These are phyloP conservation scores for Maudiozyma barnettii DNA, from an alignment of 805 yeast species.

Conservation along the genomic window DNA sequence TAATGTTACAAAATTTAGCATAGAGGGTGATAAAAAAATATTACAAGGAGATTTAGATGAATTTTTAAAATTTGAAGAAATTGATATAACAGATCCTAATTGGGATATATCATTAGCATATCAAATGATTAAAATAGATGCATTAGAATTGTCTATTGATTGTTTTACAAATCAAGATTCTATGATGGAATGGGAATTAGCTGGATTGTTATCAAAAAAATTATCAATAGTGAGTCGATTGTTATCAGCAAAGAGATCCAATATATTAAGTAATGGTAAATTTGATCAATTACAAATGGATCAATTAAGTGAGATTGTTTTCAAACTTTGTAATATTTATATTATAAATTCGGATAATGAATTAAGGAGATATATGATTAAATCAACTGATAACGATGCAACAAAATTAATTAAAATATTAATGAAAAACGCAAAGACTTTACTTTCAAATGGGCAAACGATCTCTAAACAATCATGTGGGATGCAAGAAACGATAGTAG, in stretches of 20 bases:
- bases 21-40: conserved; percentile 10
- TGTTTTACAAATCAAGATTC: conserved; percentile 5
- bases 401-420: conserved; percentile 10
- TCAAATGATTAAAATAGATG: conserved; percentile 13
- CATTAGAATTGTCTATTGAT: conserved; percentile 11
- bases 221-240: conserved; percentile 10
- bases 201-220: conserved; percentile 11
- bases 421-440: conserved; percentile 19
- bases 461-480: conserved; percentile 26
- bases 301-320: conserved; percentile 18
- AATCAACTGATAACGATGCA: conserved; percentile 1
- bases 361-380: conserved; percentile 14
- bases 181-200: conserved; percentile 14
- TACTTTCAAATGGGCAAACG: conserved; percentile 16
- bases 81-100: background rate
- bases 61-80: conserved; percentile 2
- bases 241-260: conserved; percentile 11
- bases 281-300: conserved; percentile 8
- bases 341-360: conserved; percentile 22
- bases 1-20: conserved; percentile 7
- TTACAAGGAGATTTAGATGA: conserved; percentile 6
- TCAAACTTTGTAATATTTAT: conserved; percentile 20
- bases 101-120: background rate
- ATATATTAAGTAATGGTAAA: conserved; percentile 3
- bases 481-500: conserved; percentile 22